A percentile compares a stretch with the other conserved stretches of the same genome.
phyloP scores from a whole-genome alignment of 2,329 filamentous ascomycete species.

The Fusarium sambucinum region DNA sequence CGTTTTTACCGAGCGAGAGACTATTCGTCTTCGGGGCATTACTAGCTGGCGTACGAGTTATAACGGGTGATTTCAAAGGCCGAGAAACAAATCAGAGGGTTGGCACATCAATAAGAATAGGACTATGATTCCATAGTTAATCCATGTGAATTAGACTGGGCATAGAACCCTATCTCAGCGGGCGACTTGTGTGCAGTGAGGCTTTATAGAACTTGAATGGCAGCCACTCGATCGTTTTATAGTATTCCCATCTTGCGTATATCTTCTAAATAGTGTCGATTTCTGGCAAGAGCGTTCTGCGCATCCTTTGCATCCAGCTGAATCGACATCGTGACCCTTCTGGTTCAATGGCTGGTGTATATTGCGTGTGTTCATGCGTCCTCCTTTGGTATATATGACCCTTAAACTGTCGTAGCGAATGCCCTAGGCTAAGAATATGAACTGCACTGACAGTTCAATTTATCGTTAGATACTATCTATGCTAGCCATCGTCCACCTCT shows the following conservation, averaged over 20 bases:
- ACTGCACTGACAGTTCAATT: constrained; percentile 13
- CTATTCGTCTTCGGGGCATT: constrained; percentile 2
- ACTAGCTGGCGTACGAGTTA: constrained; percentile 9
- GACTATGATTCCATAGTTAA: neutral
- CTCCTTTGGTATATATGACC: constrained; percentile 28
- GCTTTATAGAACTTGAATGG: constrained; percentile 30
- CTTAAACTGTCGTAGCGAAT: constrained; percentile 1
- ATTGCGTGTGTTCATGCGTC: constrained; percentile 15
- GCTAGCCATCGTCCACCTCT: constrained; percentile 73
- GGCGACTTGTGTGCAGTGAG: neutral
- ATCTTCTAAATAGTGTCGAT: constrained; percentile 7
- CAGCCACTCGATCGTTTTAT: constrained; percentile 18
- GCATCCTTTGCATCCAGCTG: constrained; percentile 3
- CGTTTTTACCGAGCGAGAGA: neutral
- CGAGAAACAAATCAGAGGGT: constrained; percentile 6
- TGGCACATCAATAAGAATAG: neutral
- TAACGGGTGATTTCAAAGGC: neutral
- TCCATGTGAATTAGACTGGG: constrained; percentile 6
- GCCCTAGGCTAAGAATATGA: neutral
- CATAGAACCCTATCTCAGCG: constrained; percentile 4
- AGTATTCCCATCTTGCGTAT: constrained; percentile 14
- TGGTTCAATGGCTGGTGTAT: constrained; percentile 18
- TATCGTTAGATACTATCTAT: constrained; percentile 22
- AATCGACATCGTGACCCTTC: constrained; percentile 19
- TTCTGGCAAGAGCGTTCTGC: constrained; percentile 4